Percentiles rank a stretch among this genome's conserved stretches.
These are phyloP conservation scores for Byssothecium circinans DNA, from an alignment of 2,329 filamentous ascomycete species.

Conservation along the genomic window DNA sequence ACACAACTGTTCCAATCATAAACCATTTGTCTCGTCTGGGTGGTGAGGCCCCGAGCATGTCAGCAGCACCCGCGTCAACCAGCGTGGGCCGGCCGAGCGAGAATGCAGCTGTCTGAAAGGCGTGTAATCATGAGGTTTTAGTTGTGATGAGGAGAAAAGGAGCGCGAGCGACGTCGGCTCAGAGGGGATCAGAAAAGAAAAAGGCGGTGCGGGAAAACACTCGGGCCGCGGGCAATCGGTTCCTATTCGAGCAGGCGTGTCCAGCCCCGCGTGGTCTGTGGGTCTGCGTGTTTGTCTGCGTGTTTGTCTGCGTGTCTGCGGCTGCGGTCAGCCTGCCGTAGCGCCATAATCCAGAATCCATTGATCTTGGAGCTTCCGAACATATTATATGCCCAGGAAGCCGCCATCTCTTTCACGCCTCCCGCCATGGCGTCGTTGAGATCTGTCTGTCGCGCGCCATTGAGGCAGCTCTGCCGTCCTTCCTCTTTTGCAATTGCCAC, in stretches of 20 bases:
- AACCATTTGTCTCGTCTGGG: slow-evolving; percentile 48
- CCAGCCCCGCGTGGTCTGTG: slow-evolving; percentile 1
- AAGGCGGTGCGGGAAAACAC: slow-evolving; percentile 6
- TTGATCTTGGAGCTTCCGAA: too few species aligned
- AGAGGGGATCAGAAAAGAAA: slow-evolving; percentile 12
- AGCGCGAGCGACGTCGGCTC: slow-evolving; percentile 8
- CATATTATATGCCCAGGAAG: too few species aligned
- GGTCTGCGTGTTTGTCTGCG: too few species aligned
- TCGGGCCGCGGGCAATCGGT: slow-evolving; percentile 25
- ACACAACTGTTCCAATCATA: slow-evolving; percentile 51
- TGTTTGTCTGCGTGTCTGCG: too few species aligned
- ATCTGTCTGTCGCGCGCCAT: slow-evolving; percentile 43
- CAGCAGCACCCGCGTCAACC: slow-evolving; percentile 53
- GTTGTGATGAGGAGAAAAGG: slow-evolving; percentile 62
- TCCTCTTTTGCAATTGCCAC: slow-evolving; percentile 30
- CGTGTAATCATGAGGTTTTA: slow-evolving; percentile 80
- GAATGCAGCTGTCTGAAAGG: slow-evolving; percentile 59
- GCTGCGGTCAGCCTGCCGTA: too few species aligned
- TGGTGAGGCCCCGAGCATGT: slow-evolving; percentile 52
- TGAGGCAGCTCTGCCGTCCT: slow-evolving; percentile 37
- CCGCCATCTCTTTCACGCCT: background rate
- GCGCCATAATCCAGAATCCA: too few species aligned
- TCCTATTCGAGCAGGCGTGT: slow-evolving; percentile 1
- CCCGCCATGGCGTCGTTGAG: slow-evolving; percentile 47
- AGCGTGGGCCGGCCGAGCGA: slow-evolving; percentile 54